Conservation (phyloP, 1,284 basidiomycete species). For the Xanthoconium separans region DNA sequence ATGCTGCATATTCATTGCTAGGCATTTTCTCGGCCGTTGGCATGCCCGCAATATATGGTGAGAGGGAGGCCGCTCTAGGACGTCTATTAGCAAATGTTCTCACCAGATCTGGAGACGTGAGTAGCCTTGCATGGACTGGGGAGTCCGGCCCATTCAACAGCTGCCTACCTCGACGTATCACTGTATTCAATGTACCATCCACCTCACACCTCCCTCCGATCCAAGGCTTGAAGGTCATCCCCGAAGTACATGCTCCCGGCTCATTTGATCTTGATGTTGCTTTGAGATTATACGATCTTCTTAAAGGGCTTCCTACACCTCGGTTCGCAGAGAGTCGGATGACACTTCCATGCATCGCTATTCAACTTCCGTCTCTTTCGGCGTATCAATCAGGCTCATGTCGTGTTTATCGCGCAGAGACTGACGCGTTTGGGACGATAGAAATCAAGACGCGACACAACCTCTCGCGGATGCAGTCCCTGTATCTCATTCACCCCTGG, state of each 20-base stretch:
- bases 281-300: neutral
- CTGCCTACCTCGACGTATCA: neutral
- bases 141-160: neutral
- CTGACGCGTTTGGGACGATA: neutral
- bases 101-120: neutral
- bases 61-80: neutral
- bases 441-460: neutral
- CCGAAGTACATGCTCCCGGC: neutral
- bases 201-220: neutral
- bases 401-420: neutral
- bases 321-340: neutral
- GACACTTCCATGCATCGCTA: neutral
- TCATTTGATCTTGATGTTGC: neutral
- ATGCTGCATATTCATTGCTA: neutral
- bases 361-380: too few species aligned
- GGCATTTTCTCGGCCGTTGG: neutral
- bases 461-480: too few species aligned
- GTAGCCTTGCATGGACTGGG: neutral
- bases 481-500: too few species aligned
- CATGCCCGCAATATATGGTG: neutral
- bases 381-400: neutral
- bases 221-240: neutral
- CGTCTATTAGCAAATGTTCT: neutral
- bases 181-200: neutral
- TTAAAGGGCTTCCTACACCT: neutral